These are phyloP conservation scores for Geotrichum aggregatum DNA, from an alignment of 1,139 yeast species.

Conservation along the genomic window DNA sequence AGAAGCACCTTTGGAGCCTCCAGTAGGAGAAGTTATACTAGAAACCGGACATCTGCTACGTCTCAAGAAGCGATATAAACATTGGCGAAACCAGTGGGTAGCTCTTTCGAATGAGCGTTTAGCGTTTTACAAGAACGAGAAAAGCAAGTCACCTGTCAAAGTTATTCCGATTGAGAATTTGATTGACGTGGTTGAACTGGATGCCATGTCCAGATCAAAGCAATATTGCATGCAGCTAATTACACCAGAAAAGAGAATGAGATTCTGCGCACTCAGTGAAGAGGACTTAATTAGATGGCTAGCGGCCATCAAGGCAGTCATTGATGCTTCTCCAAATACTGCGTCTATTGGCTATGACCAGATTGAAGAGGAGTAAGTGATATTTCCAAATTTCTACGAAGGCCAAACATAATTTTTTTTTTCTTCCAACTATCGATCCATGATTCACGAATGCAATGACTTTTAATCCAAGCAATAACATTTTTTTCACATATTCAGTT, in stretches of 20 bases:
- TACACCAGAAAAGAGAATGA: slow-evolving; percentile 46
- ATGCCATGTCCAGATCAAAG: slow-evolving; percentile 46
- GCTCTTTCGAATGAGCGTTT: slow-evolving; percentile 45
- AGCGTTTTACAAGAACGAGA: slow-evolving; percentile 43
- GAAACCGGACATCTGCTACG: slow-evolving; percentile 42
- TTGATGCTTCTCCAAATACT: slow-evolving; percentile 14
- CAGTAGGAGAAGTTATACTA: not conserved
- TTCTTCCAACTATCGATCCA: not conserved
- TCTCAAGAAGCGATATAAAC: slow-evolving; percentile 45
- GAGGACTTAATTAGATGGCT: slow-evolving; percentile 52
- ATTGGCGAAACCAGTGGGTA: slow-evolving; percentile 48
- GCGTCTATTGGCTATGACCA: slow-evolving; percentile 2
- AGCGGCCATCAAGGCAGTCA: slow-evolving; percentile 42
- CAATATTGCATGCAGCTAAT: slow-evolving; percentile 49
- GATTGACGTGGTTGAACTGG: slow-evolving; percentile 54
- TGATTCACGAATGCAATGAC: not conserved
- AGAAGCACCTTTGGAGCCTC: not conserved
- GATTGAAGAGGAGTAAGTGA: slow-evolving; percentile 4
- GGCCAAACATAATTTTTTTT: not conserved
- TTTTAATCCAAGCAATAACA: not conserved
- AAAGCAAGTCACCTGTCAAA: slow-evolving; percentile 34
- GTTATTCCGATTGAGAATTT: slow-evolving; percentile 37
- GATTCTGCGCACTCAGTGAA: slow-evolving; percentile 47
- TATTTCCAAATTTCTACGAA: not conserved
- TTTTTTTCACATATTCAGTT: not conserved